Conservation (phyloP, 2,329 filamentous ascomycete genomes). For the Paraphaeosphaeria minitans region DNA sequence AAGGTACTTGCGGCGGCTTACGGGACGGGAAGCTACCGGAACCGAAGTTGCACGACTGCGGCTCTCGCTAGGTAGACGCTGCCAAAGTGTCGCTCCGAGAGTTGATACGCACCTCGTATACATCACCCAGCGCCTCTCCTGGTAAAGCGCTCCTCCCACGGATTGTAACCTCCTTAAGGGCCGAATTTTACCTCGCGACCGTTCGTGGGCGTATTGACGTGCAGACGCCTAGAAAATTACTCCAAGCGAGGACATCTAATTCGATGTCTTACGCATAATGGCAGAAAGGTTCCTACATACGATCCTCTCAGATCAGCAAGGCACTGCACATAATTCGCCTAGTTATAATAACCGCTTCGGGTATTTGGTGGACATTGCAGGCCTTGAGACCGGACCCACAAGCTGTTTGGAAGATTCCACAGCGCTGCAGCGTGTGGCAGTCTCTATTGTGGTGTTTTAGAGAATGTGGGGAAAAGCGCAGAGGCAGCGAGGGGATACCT, state of each 20-base stretch:
- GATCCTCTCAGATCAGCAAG: neutral
- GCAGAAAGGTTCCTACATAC: neutral
- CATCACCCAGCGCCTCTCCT: slow-evolving; percentile 6
- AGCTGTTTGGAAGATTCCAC: slow-evolving; percentile 13
- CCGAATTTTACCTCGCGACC: neutral
- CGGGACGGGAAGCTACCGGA: slow-evolving; percentile 7
- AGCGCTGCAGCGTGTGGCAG: slow-evolving; percentile 4
- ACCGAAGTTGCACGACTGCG: slow-evolving; percentile 15
- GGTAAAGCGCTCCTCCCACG: slow-evolving; percentile 4
- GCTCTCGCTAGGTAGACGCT: slow-evolving; percentile 8
- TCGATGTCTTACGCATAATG: slow-evolving; percentile 3
- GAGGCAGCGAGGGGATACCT: neutral
- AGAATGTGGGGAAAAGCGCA: slow-evolving; percentile 10
- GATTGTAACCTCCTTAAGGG: slow-evolving; percentile 2
- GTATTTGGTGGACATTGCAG: slow-evolving; percentile 13
- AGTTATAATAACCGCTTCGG: slow-evolving; percentile 11
- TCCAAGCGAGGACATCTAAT: neutral
- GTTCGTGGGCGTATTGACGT: slow-evolving; percentile 14
- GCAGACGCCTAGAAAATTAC: neutral
- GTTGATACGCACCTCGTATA: neutral
- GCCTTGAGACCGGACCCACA: slow-evolving; percentile 3
- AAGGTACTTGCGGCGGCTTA: slow-evolving; percentile 2
- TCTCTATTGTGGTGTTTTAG: neutral
- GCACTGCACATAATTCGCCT: neutral
- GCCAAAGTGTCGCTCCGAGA: neutral